phyloP scores from a whole-genome alignment of 371 early-diverging fungal species.

The Fennellomyces sp. region DNA sequence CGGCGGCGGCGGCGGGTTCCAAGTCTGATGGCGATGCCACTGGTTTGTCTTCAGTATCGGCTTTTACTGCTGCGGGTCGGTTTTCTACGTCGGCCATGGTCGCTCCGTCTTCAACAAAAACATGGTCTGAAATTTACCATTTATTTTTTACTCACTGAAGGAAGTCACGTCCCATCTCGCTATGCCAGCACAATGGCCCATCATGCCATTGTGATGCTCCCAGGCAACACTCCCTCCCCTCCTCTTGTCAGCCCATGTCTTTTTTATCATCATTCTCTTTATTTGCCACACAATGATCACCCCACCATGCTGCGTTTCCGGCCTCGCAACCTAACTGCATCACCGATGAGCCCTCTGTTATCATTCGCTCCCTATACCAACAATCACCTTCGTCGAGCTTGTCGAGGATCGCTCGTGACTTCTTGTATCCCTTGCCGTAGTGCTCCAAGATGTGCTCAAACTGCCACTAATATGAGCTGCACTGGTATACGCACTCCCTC shows the following conservation, averaged over 20 bases:
- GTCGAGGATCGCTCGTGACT: conserved; percentile 60
- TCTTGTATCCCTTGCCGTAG: conserved; percentile 60
- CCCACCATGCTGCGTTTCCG: conserved; percentile 91
- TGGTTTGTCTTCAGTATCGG: conserved; percentile 8
- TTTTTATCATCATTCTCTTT: conserved; percentile 28
- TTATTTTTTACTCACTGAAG: background rate
- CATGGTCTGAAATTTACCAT: background rate
- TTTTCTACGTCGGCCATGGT: conserved; percentile 24
- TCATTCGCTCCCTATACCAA: too few species aligned
- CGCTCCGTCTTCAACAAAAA: background rate
- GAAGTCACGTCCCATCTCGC: too few species aligned
- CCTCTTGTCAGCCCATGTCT: too few species aligned
- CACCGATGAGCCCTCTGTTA: too few species aligned
- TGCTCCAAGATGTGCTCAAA: conserved; percentile 73
- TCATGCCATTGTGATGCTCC: too few species aligned
- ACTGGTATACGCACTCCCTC: background rate
- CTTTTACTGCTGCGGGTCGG: conserved; percentile 7
- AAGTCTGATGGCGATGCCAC: background rate
- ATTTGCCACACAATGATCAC: too few species aligned
- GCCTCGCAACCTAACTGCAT: conserved; percentile 89
- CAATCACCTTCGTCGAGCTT: conserved; percentile 86
- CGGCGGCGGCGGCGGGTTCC: conserved; percentile 5
- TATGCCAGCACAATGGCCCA: too few species aligned
- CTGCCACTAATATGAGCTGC: conserved; percentile 35
- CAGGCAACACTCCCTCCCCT: too few species aligned